These are phyloP conservation scores for Pseudocercospora pini-densiflorae DNA, from an alignment of 2,329 filamentous ascomycete genomes.

Conservation along the genomic window DNA sequence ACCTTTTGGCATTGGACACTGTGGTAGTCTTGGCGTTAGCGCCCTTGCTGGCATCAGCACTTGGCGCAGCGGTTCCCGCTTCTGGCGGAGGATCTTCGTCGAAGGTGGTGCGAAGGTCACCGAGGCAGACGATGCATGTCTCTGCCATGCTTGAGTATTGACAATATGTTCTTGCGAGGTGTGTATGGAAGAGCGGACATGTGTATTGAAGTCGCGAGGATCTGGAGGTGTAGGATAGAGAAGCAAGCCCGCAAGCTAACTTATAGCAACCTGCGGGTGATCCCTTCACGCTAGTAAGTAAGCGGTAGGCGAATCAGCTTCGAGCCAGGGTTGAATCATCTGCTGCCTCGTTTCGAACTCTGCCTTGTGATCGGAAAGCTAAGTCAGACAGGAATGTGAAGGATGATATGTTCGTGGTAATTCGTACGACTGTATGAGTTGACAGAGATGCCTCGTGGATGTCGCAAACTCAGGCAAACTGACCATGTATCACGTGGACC, in stretches of 20 bases:
- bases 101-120: slow-evolving; percentile 66
- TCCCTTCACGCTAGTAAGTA: not conserved
- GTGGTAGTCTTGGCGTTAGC: slow-evolving; percentile 33
- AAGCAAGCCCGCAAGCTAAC: slow-evolving; percentile 12
- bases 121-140: slow-evolving; percentile 73
- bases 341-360: slow-evolving; percentile 1
- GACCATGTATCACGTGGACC: not conserved
- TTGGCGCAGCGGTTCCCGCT: slow-evolving; percentile 28
- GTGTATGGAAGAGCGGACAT: slow-evolving; percentile 23
- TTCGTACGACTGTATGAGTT: not conserved
- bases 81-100: slow-evolving; percentile 53
- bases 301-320: slow-evolving; percentile 8
- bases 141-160: slow-evolving; percentile 59
- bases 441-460: not conserved
- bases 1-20: slow-evolving; percentile 39
- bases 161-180: slow-evolving; percentile 14
- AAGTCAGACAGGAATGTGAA: slow-evolving; percentile 2
- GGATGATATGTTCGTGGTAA: not conserved
- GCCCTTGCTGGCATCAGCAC: slow-evolving; percentile 30
- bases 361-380: not conserved
- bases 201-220: slow-evolving; percentile 14
- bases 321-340: not conserved
- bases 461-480: not conserved
- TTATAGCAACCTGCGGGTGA: not conserved
- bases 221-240: slow-evolving; percentile 14